Evolutionary conservation across 768 basidiomycete species (phyloP), one percentile per base, ranked within the genome.

Genomic region (Macrolepiota fuliginosa): DNA sequence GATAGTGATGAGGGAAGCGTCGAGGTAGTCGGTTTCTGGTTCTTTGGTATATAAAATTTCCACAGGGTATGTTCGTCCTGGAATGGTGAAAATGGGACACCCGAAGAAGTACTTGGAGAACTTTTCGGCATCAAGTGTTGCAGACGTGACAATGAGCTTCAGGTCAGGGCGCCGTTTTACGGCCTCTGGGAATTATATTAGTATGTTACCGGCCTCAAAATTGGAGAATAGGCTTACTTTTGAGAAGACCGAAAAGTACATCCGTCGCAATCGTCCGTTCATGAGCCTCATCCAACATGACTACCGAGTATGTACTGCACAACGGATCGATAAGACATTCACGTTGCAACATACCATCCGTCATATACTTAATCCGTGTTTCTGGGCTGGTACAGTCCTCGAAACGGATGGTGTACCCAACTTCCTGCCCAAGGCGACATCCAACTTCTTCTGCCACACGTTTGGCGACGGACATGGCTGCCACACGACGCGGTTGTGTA

Each of bases 301-400:
- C 79, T 57, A 98, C 94, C 1, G 93, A 94, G 72, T 99, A 99
- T 51, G 87, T 84, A 63, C 88, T 92, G 72, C 94, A 89, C 63
- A 97, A 87, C 4, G 96, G 96, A 70, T 99, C 97, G 70, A 98
- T 92, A 56, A 99, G 79, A 65, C 91, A 94, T 80, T 99, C 97
- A 76, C 97, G 86, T 70, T 98, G 93, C 25, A 99, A 83, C 94
- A 99, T 98, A 79, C 97, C 97, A 71, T 98, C 97, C 69, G 97
- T 99, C 97, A 99, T 98, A 83, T 97, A 99, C 76, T 98, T 99
- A 83, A 99, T 99, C 70, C 91, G 88, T 2, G 97, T 98, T 76
- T 99, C 97, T 3, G 97, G 96, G 70, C 94, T 91, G 5, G 97
- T 98, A 75, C 96, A 95, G 74, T 99, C 97, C 77, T 99, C 97